phyloP scores from a whole-genome alignment of 768 basidiomycete species.

The Trametes punicea region DNA sequence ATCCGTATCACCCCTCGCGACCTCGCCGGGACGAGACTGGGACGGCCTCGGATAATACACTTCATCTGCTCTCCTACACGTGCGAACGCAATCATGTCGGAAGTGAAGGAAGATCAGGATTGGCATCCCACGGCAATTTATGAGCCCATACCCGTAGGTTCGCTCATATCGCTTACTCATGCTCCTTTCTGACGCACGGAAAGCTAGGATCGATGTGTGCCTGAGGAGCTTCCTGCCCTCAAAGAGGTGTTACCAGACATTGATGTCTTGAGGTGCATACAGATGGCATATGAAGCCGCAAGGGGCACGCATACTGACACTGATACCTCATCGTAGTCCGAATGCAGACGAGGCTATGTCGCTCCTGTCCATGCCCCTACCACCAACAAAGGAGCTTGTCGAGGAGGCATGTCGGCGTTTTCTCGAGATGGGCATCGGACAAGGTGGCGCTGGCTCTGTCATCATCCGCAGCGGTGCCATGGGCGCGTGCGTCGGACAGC shows the following conservation, averaged over 20 bases:
- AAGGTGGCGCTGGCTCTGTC: slow-evolving; percentile 49
- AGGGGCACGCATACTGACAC: neutral
- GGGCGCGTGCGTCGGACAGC: slow-evolving; percentile 64
- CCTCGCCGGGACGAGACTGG: slow-evolving; percentile 51
- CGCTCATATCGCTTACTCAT: neutral
- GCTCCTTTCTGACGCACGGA: slow-evolving; percentile 4
- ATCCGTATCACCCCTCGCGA: slow-evolving; percentile 71
- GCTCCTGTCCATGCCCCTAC: slow-evolving; percentile 52
- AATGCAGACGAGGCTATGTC: slow-evolving; percentile 82
- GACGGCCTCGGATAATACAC: slow-evolving; percentile 56
- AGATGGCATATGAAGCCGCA: neutral
- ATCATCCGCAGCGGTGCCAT: slow-evolving; percentile 73
- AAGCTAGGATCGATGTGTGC: slow-evolving; percentile 69
- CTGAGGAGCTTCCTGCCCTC: slow-evolving; percentile 72
- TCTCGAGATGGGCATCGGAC: slow-evolving; percentile 56
- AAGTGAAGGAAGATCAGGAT: slow-evolving; percentile 47
- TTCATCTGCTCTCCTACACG: slow-evolving; percentile 83
- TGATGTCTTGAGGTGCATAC: slow-evolving; percentile 61
- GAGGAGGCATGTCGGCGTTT: slow-evolving; percentile 67
- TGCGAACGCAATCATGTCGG: slow-evolving; percentile 61
- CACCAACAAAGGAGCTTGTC: slow-evolving; percentile 49
- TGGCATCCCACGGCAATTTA: slow-evolving; percentile 75
- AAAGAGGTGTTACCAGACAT: slow-evolving; percentile 55
- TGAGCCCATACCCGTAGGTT: slow-evolving; percentile 80
- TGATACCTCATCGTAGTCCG: slow-evolving; percentile 48